These are phyloP conservation scores for Rhizophagus clarus DNA, from an alignment of 192 early-diverging fungal species.

Conservation along the genomic window DNA sequence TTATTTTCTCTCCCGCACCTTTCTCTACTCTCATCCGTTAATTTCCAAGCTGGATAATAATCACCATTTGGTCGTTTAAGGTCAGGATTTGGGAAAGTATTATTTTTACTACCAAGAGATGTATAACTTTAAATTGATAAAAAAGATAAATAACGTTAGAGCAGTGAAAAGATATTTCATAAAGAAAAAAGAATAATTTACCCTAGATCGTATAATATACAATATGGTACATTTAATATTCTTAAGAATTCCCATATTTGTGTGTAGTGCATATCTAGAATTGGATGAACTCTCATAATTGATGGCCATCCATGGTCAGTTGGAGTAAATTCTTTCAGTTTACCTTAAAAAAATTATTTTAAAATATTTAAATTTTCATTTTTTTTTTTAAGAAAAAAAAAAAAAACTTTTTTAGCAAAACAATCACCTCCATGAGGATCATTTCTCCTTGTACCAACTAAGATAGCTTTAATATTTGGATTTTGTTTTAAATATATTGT, in stretches of 20 bases:
- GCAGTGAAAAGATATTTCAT: neutral
- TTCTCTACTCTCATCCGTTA: conserved; percentile 63
- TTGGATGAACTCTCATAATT: conserved; percentile 89
- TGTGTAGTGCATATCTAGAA: conserved; percentile 87
- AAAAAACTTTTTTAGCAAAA: neutral
- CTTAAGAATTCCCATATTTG: conserved; percentile 82
- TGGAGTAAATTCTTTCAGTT: conserved; percentile 61
- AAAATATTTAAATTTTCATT: neutral
- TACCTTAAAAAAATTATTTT: conserved; percentile 26
- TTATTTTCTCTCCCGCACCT: conserved; percentile 57
- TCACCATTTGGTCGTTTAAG: conserved; percentile 42
- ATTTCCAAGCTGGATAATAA: conserved; percentile 67
- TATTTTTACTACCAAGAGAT: conserved; percentile 81
- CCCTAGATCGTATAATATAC: conserved; percentile 87
- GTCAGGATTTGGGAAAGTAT: conserved; percentile 83
- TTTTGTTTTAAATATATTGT: conserved; percentile 62
- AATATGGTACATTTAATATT: conserved; percentile 73
- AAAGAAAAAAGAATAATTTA: conserved; percentile 37
- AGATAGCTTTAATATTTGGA: conserved; percentile 65
- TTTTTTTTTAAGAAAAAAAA: neutral
- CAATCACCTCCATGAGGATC: conserved; percentile 69
- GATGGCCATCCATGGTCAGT: conserved; percentile 91
- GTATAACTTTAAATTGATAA: conserved; percentile 69
- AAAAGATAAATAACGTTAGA: neutral
- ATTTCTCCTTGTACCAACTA: conserved; percentile 79